Evolutionary conservation across 108 stramenopile genomes (phyloP), one percentile per base, ranked within the genome.

Genomic region (Cyclotella cryptica): DNA sequence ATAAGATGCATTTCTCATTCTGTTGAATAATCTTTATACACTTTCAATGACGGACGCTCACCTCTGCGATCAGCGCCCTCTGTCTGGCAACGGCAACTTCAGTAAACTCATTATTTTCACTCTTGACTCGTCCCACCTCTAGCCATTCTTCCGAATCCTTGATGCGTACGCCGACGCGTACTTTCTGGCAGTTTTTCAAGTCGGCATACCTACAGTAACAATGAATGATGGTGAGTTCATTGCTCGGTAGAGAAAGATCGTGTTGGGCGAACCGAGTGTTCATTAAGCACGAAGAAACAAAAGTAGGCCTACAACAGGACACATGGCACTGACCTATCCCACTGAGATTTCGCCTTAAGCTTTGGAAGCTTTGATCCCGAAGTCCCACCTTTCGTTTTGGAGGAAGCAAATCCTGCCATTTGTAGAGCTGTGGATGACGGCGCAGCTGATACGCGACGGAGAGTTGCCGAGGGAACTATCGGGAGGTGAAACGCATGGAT

Each of bases 1-100:
- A 30, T 15, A 17, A 63, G 10, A 64, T 15, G 35, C 35, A 35
- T 35, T n/a, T n/a, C n/a, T n/a, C n/a, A 35, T 35, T 35, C 2
- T 35, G 4, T 5, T 35, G 35, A 35, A 35, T 35, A 18, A 10
- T 45, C 44, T 4, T 35, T 6, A 35, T 35, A 35, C 2, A 35
- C 2, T 26, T 39, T 51, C 21, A 4, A 13, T 29, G 58, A 18
- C n/a, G 18, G 13, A 51, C 41, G 70, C 88, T 62, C 77, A 89
- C 88, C 63, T 88, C 92, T 6, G 93, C 93, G 79, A 94, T 92
- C 18, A 94, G 43, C 0, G 86, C 89, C 21, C 93, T 74, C 76
- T 94, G 93, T 67, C 84, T 66, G 0, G 84, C 89, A 42, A 94
- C 81, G 8, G 93, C 87, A 12, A 78, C 75, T 24, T 79, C 80